A percentile compares a stretch with the other conserved stretches of the same genome.
Conservation (phyloP, 306 rosid genomes). For the Casuarina cunninghamiana region DNA sequence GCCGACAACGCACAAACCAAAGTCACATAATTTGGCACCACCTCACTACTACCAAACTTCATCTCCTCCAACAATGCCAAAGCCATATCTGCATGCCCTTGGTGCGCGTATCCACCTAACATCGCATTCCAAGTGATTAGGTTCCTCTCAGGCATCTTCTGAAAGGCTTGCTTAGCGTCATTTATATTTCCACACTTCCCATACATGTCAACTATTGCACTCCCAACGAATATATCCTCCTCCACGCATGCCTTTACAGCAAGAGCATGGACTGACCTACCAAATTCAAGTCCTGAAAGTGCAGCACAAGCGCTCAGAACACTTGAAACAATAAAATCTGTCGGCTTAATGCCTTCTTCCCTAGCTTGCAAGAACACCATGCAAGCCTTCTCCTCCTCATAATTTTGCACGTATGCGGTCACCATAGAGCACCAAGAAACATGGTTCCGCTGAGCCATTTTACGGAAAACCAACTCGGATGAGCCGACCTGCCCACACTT, state of each 20-base stretch:
- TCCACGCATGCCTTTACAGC: constrained; percentile 69
- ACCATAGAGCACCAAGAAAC: constrained; percentile 86
- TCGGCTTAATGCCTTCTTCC: constrained; percentile 54
- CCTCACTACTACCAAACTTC: constrained; percentile 26
- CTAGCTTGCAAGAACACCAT: constrained; percentile 51
- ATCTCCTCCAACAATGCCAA: constrained; percentile 63
- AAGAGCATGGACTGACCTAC: constrained; percentile 73
- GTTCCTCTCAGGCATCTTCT: constrained; percentile 61
- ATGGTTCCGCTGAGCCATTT: constrained; percentile 47
- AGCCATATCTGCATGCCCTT: constrained; percentile 69
- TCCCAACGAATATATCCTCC: constrained; percentile 73
- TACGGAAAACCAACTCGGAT: constrained; percentile 55
- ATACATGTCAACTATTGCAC: constrained; percentile 85
- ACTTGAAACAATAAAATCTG: constrained; percentile 77
- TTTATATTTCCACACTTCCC: constrained; percentile 82
- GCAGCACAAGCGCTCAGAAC: constrained; percentile 80
- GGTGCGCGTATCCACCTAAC: constrained; percentile 75
- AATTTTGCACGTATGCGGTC: constrained; percentile 62
- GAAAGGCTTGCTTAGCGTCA: constrained; percentile 58
- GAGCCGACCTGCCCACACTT: constrained; percentile 60
- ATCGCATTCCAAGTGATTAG: constrained; percentile 71
- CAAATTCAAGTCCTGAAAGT: constrained; percentile 71
- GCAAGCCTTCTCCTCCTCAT: constrained; percentile 80
- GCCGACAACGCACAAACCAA: constrained; percentile 76
- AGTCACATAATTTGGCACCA: constrained; percentile 61